phyloP scores from a whole-genome alignment of 208 protist genomes.

The Trypanosoma brucei region DNA sequence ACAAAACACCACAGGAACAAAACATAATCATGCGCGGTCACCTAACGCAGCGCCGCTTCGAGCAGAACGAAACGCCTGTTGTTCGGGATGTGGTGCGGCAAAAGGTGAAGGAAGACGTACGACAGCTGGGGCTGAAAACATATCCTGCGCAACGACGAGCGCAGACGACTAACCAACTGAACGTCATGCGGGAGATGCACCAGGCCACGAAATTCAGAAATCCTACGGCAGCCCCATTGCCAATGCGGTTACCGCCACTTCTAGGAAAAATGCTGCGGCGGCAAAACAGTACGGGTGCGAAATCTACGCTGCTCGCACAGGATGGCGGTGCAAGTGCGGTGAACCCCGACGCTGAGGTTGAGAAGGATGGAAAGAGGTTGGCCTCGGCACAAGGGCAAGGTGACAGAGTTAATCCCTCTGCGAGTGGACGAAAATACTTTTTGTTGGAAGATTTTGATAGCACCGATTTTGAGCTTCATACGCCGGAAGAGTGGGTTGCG shows the following conservation, averaged over 20 bases:
- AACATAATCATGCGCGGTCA: slow-evolving; percentile 44
- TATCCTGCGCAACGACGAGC: not conserved
- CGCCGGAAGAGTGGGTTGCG: slow-evolving; percentile 78
- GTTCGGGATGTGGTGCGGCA: slow-evolving; percentile 49
- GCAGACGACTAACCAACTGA: not conserved
- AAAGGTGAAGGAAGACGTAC: slow-evolving; percentile 3
- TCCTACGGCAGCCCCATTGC: slow-evolving; percentile 16
- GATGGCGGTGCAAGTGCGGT: not conserved
- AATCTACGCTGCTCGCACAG: not conserved
- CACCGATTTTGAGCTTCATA: slow-evolving; percentile 53
- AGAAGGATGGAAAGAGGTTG: not conserved
- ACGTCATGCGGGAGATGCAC: not conserved
- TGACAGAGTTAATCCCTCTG: slow-evolving; percentile 1
- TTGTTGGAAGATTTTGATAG: slow-evolving; percentile 88
- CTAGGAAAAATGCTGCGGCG: slow-evolving; percentile 8
- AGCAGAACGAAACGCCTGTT: slow-evolving; percentile 65
- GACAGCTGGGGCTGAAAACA: not conserved
- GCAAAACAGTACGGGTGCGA: not conserved
- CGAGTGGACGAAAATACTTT: slow-evolving; percentile 50
- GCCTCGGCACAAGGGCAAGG: not conserved
- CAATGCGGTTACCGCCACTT: slow-evolving; percentile 8
- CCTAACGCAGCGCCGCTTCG: slow-evolving; percentile 50
- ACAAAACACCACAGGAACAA: slow-evolving; percentile 33
- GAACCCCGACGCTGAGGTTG: not conserved
- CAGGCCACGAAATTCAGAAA: not conserved